A percentile compares a stretch with the other conserved stretches of the same genome.
Evolutionary conservation across 257 asterid genomes (phyloP).

Genomic region (Nicotiana obtusifolia): DNA sequence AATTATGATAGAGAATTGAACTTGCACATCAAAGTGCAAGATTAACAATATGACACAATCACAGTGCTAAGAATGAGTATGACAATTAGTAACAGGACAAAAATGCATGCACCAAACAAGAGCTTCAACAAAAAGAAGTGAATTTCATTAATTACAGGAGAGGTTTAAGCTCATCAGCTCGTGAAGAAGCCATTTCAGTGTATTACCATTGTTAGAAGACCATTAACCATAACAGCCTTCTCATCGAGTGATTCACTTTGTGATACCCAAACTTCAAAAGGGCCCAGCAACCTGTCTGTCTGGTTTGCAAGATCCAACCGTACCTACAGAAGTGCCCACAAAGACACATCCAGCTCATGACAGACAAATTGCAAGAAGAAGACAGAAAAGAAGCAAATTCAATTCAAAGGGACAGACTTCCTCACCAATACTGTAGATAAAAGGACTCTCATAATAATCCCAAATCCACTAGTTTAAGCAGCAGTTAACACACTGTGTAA

Average conservation of each 20-base stretch:
- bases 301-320: constrained; percentile 60
- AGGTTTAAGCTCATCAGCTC: background rate
- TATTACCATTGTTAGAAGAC: constrained; percentile 78
- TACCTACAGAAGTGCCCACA: constrained; percentile 35
- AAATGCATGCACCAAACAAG: background rate
- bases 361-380: background rate
- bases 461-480: background rate
- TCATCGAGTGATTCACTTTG: constrained; percentile 70
- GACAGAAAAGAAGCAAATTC: background rate
- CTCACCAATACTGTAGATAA: background rate
- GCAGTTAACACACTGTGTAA: background rate
- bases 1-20: background rate
- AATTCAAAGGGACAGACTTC: background rate
- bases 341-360: background rate
- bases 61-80: background rate
- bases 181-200: constrained; percentile 13
- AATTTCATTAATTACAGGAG: background rate
- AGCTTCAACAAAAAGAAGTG: background rate
- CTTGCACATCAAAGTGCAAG: background rate
- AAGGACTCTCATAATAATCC: background rate
- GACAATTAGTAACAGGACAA: background rate
- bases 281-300: constrained; percentile 85
- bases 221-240: constrained; percentile 82
- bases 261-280: constrained; percentile 81
- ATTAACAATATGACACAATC: background rate